Base-by-base conservation (phyloP, 2,329 filamentous ascomycete genomes). In the Cordyceps cateniannulata region DNA sequence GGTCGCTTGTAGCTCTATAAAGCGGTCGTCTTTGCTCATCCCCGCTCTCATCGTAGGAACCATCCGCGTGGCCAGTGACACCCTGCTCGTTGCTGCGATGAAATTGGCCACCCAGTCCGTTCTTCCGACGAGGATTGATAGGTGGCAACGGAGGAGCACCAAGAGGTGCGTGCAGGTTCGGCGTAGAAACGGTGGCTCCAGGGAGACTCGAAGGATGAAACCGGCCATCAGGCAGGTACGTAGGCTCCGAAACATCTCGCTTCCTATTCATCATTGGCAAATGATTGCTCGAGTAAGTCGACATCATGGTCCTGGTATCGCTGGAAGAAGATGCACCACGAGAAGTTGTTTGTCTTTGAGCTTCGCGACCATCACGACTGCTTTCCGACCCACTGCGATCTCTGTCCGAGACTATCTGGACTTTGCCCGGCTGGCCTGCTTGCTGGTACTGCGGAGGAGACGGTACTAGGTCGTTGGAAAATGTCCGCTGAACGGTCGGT, bases 81-180 rank as follows among this genome's bases (percentile, higher is more conserved):
- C 63, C 61, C 32, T 73, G 72, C 12, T 77, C 75, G 5, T 71
- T 72, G 14, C 69, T 69, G 20, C 72, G 71, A 20, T 73, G 72
- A 44, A 70, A 65, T 22, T 77, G 63, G 3, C 71, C 70, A 25
- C 72, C 73, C n/a, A 76, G 68, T 1, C 75, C 69, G 10, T 76
- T 77, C 58, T 80, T 77, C 10, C 83, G 78, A 53, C 81, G 77
- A 29, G 83, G 83, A 67, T 85, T 85, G 68, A 86, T 82, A 1
- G 83, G 82, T 2, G 83, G 83, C 40, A 86, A 62, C 2, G 83
- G 83, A 2, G 83, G 82, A 2, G 73, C 75, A 27, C 67, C 61
- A 20, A 68, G 65, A 12, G 67, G 69, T 6, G 69, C 68, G 51
- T 75, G 74, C 47, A 76, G 64, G 62, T 75, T 75, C 1, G 76